Conservation (phyloP, 768 basidiomycete species). For the Pleurotus pulmonarius region DNA sequence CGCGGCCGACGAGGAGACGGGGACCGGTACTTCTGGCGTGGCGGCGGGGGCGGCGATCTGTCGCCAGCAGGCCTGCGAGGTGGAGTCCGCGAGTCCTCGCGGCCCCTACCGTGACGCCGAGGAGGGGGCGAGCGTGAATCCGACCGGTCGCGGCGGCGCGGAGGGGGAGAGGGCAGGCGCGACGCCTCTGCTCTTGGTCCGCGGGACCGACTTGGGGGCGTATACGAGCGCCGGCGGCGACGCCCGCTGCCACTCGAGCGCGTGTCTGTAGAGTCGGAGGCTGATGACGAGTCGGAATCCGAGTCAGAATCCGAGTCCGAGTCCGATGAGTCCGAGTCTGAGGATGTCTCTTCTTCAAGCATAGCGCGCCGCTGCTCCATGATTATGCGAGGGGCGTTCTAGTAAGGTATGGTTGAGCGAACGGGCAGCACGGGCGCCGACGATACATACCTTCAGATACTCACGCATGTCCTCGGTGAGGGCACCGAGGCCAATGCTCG, state of each 20-base stretch:
- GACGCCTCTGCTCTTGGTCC: constrained; percentile 11
- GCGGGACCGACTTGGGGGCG: constrained; percentile 17
- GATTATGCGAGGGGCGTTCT: constrained; percentile 91
- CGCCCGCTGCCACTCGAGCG: constrained; percentile 14
- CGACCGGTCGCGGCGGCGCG: constrained; percentile 10
- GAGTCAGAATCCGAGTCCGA: constrained; percentile 33
- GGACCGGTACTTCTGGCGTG: not conserved
- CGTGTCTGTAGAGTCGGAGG: constrained; percentile 14
- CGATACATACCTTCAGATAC: constrained; percentile 73
- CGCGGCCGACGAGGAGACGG: constrained; percentile 21
- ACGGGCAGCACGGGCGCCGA: not conserved
- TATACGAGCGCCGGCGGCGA: constrained; percentile 17
- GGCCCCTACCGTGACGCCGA: constrained; percentile 20
- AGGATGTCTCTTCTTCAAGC: constrained; percentile 56
- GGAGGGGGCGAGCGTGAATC: constrained; percentile 22
- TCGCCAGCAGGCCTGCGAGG: not conserved
- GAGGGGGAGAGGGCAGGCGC: constrained; percentile 8
- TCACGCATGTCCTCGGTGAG: constrained; percentile 97
- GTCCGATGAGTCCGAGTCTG: constrained; percentile 28
- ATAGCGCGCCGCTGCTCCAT: constrained; percentile 92
- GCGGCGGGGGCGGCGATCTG: not conserved
- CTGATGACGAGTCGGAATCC: constrained; percentile 32
- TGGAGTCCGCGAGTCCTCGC: constrained; percentile 2
- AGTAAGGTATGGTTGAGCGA: not conserved
- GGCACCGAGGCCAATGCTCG: constrained; percentile 85